Evolutionary conservation across 2,329 filamentous ascomycete genomes (phyloP).

Genomic region (Fusarium napiforme): DNA sequence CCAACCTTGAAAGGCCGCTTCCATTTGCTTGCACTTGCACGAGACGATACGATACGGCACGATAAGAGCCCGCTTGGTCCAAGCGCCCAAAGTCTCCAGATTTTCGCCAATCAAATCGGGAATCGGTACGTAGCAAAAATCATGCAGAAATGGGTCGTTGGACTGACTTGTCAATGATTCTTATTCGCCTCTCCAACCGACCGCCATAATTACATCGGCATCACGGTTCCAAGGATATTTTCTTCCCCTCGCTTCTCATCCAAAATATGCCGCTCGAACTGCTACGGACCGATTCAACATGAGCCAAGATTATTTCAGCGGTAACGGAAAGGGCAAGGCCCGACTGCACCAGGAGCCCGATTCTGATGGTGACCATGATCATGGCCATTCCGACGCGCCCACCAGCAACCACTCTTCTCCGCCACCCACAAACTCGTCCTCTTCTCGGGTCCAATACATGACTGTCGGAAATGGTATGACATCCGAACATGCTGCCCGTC

Average conservation of each 20-base stretch:
- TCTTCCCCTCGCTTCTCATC: slow-evolving; percentile 20
- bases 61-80: slow-evolving; percentile 37
- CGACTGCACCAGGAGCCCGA: slow-evolving; percentile 49
- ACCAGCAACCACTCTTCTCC: slow-evolving; percentile 43
- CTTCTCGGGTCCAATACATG: slow-evolving; percentile 75
- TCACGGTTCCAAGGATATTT: slow-evolving; percentile 30
- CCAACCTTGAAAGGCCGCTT: slow-evolving; percentile 14
- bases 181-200: slow-evolving; percentile 40
- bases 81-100: slow-evolving; percentile 18
- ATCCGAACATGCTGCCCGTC: slow-evolving; percentile 81
- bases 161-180: slow-evolving; percentile 33
- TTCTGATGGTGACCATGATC: slow-evolving; percentile 39
- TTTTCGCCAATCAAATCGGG: slow-evolving; percentile 46
- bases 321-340: slow-evolving; percentile 67
- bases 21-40: background rate
- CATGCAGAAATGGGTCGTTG: slow-evolving; percentile 46
- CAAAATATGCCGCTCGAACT: slow-evolving; percentile 51
- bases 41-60: slow-evolving; percentile 43
- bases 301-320: slow-evolving; percentile 69
- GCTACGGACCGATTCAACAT: slow-evolving; percentile 54
- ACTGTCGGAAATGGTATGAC: slow-evolving; percentile 86
- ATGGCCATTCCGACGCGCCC: slow-evolving; percentile 31
- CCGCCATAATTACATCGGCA: slow-evolving; percentile 37
- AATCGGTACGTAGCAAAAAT: slow-evolving; percentile 46
- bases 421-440: slow-evolving; percentile 39